phyloP scores from a whole-genome alignment of 169 alveolate species.

The Nephromyces sp. region DNA sequence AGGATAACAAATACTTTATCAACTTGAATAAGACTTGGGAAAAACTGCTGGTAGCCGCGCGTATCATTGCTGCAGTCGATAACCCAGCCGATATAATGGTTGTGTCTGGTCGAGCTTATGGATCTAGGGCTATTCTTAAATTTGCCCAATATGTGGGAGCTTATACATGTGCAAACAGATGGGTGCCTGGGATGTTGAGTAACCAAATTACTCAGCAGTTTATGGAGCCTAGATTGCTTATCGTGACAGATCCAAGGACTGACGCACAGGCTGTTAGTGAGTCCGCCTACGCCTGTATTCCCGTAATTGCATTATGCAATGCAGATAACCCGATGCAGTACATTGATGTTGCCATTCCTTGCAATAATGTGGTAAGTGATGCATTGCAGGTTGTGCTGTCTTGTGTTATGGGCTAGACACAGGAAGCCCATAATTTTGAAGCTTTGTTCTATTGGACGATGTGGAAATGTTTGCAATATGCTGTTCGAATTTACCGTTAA shows the following conservation, averaged over 20 bases:
- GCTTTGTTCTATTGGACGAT: not conserved
- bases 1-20: constrained; percentile 89
- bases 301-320: constrained; percentile 95
- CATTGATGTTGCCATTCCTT: constrained; percentile 97
- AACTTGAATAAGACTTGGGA: constrained; percentile 94
- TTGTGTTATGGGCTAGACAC: not conserved
- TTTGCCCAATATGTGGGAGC: constrained; percentile 94
- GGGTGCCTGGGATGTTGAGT: constrained; percentile 98
- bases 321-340: constrained; percentile 92
- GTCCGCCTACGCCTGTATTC: constrained; percentile 90
- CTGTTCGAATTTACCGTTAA: not conserved
- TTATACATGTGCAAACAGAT: constrained; percentile 90
- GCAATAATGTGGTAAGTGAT: constrained; percentile 82
- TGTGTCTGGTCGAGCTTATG: constrained; percentile 83
- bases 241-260: constrained; percentile 96
- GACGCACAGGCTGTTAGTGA: constrained; percentile 93
- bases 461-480: not conserved
- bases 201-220: constrained; percentile 90
- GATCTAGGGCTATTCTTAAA: constrained; percentile 90
- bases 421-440: too few species aligned
- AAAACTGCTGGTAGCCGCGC: constrained; percentile 95
- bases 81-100: constrained; percentile 95
- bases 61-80: constrained; percentile 93
- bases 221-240: constrained; percentile 92
- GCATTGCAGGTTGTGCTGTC: not conserved